Percentiles rank a stretch among this genome's conserved stretches.
phyloP scores from a whole-genome alignment of 768 basidiomycete species.

The Trametes maxima region DNA sequence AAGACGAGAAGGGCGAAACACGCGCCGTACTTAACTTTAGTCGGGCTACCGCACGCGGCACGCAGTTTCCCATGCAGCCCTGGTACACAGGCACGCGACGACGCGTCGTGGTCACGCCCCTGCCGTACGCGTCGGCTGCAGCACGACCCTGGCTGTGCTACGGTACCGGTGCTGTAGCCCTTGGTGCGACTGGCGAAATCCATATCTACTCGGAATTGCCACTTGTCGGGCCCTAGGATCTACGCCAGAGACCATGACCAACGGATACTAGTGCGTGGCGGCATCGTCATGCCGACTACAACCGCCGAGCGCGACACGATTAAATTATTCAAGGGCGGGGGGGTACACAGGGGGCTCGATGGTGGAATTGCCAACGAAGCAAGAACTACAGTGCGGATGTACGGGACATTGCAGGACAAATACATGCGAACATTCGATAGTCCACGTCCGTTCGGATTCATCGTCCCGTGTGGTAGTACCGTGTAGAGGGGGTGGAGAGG shows the following conservation, averaged over 20 bases:
- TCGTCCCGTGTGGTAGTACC: constrained; percentile 25
- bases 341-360: constrained; percentile 2
- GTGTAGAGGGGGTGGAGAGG: neutral
- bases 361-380: constrained; percentile 14
- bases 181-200: no score
- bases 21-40: neutral
- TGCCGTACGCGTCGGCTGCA: neutral
- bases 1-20: neutral
- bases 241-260: no score
- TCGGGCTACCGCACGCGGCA: no score
- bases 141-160: neutral
- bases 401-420: constrained; percentile 29
- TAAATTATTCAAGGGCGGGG: neutral
- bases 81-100: constrained; percentile 5
- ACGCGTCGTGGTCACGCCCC: constrained; percentile 13
- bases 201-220: no score
- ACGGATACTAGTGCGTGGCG: no score
- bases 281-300: no score
- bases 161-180: neutral
- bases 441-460: constrained; percentile 30
- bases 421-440: constrained; percentile 30
- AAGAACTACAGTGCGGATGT: constrained; percentile 26
- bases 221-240: no score
- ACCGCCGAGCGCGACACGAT: neutral
- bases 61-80: constrained; percentile 4